These are phyloP conservation scores for Tympanopsis confertula DNA, from an alignment of 2,329 filamentous ascomycete genomes.

Conservation along the genomic window DNA sequence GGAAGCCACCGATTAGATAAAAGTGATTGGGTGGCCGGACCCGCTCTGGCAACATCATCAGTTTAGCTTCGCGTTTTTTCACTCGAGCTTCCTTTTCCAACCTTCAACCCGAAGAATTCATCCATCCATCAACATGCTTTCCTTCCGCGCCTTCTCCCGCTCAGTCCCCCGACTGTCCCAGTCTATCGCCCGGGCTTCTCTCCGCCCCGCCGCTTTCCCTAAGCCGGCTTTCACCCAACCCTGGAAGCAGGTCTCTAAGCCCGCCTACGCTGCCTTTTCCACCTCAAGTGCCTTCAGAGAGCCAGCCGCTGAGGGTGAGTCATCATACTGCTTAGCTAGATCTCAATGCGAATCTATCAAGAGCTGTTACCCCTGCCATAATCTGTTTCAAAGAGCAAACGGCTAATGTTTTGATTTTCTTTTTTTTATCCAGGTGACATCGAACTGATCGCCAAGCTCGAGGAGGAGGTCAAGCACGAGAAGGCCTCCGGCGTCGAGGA, in stretches of 20 bases:
- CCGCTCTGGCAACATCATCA: background rate
- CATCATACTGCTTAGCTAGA: constrained; percentile 12
- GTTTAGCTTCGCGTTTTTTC: background rate
- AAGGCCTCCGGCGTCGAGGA: constrained; percentile 71
- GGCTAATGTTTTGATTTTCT: constrained; percentile 18
- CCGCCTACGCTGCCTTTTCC: constrained; percentile 30
- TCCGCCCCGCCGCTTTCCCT: constrained; percentile 35
- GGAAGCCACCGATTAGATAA: too few species aligned
- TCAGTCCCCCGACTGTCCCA: constrained; percentile 55
- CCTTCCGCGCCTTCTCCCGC: constrained; percentile 53
- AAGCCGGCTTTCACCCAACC: constrained; percentile 30
- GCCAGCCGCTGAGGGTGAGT: constrained; percentile 11
- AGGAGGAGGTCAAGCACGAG: constrained; percentile 75
- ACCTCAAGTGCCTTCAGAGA: constrained; percentile 17
- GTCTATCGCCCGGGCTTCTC: constrained; percentile 30
- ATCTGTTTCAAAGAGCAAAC: constrained; percentile 28
- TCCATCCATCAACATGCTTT: constrained; percentile 45
- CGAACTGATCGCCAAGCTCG: constrained; percentile 77
- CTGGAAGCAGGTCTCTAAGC: constrained; percentile 21
- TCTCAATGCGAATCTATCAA: constrained; percentile 15
- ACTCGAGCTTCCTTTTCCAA: background rate
- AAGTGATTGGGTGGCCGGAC: too few species aligned
- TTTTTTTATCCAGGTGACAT: constrained; percentile 47
- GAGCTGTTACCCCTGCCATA: constrained; percentile 4
- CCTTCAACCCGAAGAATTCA: background rate